These are phyloP conservation scores for Kwoniella sp. DNA, from an alignment of 768 basidiomycete species.

Conservation along the genomic window DNA sequence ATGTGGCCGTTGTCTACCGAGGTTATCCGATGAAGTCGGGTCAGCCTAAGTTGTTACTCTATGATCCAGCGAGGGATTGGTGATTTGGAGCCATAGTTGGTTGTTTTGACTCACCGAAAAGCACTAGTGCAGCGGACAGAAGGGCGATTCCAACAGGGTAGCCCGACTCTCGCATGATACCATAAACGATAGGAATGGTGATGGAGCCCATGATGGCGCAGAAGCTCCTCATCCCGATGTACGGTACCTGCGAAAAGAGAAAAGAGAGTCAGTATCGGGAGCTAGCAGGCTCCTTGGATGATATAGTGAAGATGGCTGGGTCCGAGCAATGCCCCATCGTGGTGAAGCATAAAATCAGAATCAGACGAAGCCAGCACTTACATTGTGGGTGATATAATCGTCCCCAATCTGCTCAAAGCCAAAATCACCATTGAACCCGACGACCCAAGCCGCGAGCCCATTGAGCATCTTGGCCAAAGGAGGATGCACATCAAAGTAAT, in stretches of 20 bases:
- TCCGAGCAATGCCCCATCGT: neutral
- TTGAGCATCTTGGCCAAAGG: constrained; percentile 95
- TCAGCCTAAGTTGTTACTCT: too few species aligned
- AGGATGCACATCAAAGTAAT: constrained; percentile 99
- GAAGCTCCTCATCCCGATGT: constrained; percentile 87
- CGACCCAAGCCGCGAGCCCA: constrained; percentile 91
- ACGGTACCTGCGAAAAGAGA: constrained; percentile 65
- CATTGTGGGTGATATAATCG: constrained; percentile 79
- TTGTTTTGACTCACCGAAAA: constrained; percentile 69
- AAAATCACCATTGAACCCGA: constrained; percentile 93
- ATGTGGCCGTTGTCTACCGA: constrained; percentile 95
- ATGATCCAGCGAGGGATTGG: too few species aligned
- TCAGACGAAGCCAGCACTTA: constrained; percentile 27
- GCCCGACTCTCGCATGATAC: constrained; percentile 97
- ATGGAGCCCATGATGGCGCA: constrained; percentile 89
- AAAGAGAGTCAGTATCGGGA: neutral
- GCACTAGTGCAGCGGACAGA: constrained; percentile 80
- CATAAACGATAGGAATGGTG: constrained; percentile 87
- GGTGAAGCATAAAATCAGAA: neutral
- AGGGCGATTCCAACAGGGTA: constrained; percentile 88
- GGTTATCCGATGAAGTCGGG: neutral
- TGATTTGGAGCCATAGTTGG: too few species aligned
- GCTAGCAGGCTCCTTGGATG: neutral
- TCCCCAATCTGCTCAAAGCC: constrained; percentile 95
- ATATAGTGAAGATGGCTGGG: neutral